Conservation (phyloP, 768 basidiomycete species). For the Neoboletus subvelutipes region DNA sequence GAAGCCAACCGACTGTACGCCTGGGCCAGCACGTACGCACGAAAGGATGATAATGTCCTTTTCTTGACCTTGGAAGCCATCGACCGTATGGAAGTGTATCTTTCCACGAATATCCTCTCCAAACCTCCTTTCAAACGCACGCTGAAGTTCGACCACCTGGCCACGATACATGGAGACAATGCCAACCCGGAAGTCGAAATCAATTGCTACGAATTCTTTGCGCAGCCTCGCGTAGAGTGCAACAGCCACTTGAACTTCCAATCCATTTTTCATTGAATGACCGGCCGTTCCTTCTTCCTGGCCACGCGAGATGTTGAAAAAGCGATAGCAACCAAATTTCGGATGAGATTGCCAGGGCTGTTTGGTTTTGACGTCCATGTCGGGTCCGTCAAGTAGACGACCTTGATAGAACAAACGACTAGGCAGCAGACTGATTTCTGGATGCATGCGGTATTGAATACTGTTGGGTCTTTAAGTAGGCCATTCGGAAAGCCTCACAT, state of each 20-base stretch:
- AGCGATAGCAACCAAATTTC: constrained; percentile 83
- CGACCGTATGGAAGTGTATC: constrained; percentile 95
- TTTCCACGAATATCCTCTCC: constrained; percentile 65
- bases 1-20: constrained; percentile 83
- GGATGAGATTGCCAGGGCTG: constrained; percentile 83
- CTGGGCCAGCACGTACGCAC: constrained; percentile 90
- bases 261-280: constrained; percentile 73
- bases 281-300: constrained; percentile 53
- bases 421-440: constrained; percentile 87
- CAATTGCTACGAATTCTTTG: constrained; percentile 56
- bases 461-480: constrained; percentile 39
- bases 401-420: constrained; percentile 86
- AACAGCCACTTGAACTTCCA: constrained; percentile 74
- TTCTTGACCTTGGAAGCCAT: constrained; percentile 99
- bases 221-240: constrained; percentile 72
- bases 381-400: constrained; percentile 79
- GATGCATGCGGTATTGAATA: constrained; percentile 99
- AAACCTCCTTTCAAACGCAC: constrained; percentile 67
- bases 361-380: constrained; percentile 78
- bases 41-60: constrained; percentile 98
- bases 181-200: constrained; percentile 58
- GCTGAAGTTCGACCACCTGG: constrained; percentile 74
- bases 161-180: constrained; percentile 95
- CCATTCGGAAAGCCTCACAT: background rate
- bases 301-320: constrained; percentile 77